Evolutionary conservation across 2,329 filamentous ascomycete genomes (phyloP), one percentile per base, ranked within the genome.

Genomic region (Talaromyces sp.): DNA sequence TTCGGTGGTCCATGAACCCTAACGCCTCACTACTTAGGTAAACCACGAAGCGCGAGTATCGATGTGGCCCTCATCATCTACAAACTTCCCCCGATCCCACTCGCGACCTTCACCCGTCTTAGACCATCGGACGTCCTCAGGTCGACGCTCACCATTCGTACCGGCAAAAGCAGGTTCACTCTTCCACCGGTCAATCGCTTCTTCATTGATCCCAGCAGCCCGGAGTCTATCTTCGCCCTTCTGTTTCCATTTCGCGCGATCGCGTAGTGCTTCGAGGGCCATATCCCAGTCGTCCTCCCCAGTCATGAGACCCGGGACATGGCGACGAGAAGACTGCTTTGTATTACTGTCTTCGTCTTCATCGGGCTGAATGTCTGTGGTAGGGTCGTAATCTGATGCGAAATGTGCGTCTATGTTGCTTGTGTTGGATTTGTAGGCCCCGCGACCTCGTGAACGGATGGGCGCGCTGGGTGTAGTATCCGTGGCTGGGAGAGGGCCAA

Each of bases 371-470:
- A 77, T 58, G 55, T 79, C 76, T 8, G 69, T 58, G 16, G 75
- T 68, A 1, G 85, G 84, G 55, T 87, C 78, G 62, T 87, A 87
- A 16, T 72, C 81, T 1, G 84, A 77, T 1, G 88, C 86, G 70
- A 97, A 97, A 47, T 89, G 89, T 20, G 82, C 79, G 66, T 97
- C 91, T 60, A 97, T 95, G 9, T 83, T 85, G 22, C 86, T 86
- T 4, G 76, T 72, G 1, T 80, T 80, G 4, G 80, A 76, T 39
- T 67, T 76, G 35, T 83, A 78, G 13, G 83, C 83, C 33, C 91
- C 91, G 35, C 91, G 84, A 9, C 91, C 91, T 24, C 89, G 86
- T n/a, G 79, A 75, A 49, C 75, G 80, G 29, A 84, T 66, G 27
- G 68, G 71, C 3, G 76, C 68, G 67, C 59, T 3, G 73, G 74